A percentile compares a stretch with the other conserved stretches of the same genome.
These are phyloP conservation scores for Cercospora canescens DNA, from an alignment of 2,329 filamentous ascomycete species.

Conservation along the genomic window DNA sequence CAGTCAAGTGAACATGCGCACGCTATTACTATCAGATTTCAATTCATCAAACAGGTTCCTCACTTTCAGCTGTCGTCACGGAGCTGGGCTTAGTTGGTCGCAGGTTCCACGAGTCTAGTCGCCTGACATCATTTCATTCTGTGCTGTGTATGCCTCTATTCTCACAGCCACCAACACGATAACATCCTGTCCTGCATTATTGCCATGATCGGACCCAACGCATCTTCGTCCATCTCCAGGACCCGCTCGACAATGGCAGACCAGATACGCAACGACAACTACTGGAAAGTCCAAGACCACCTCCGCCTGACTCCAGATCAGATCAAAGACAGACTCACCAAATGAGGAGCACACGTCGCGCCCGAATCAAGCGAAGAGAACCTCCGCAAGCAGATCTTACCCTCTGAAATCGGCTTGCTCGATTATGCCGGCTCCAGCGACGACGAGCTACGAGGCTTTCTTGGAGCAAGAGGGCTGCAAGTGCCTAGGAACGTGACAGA, in stretches of 20 bases:
- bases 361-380: not conserved
- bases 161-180: not conserved
- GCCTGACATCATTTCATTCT: not conserved
- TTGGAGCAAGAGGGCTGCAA: not conserved
- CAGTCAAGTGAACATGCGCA: not conserved
- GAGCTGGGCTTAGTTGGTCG: not conserved
- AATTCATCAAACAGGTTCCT: not conserved
- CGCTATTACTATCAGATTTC: conserved; percentile 4
- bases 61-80: not conserved
- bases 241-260: not conserved
- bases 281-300: not conserved
- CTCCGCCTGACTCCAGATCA: not conserved
- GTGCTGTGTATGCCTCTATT: not conserved
- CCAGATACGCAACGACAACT: not conserved
- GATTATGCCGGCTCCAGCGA: not conserved
- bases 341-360: not conserved
- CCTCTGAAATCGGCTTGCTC: not conserved
- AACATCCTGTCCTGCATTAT: not conserved
- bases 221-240: not conserved
- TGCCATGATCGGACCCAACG: not conserved
- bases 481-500: not conserved
- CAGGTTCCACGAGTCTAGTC: not conserved
- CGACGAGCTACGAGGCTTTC: not conserved
- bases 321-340: not conserved
- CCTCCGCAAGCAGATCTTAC: not conserved